Percentiles rank a stretch among this genome's conserved stretches.
phyloP scores from a whole-genome alignment of 345 rosid genomes.

The Rhodomyrtus tomentosa region DNA sequence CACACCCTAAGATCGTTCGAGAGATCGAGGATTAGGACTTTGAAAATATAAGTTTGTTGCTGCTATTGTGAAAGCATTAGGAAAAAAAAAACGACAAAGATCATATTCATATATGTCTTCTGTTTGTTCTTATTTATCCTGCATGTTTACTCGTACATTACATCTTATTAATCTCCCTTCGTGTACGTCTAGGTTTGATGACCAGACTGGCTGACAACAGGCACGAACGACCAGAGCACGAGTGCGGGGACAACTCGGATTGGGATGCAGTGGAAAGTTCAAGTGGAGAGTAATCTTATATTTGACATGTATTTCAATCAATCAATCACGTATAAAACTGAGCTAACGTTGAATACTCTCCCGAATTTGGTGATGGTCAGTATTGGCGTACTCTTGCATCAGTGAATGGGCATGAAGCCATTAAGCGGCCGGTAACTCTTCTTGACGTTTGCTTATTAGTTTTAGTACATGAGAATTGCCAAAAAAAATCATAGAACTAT shows the following conservation, averaged over 20 bases:
- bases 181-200: constrained; percentile 63
- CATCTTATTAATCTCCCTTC: background rate
- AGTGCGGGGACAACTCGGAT: constrained; percentile 25
- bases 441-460: background rate
- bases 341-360: background rate
- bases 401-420: background rate
- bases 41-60: background rate
- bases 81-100: background rate
- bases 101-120: background rate
- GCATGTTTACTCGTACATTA: background rate
- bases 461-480: background rate
- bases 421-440: background rate
- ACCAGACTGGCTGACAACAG: constrained; percentile 42
- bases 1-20: no score
- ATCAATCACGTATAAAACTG: background rate
- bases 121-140: background rate
- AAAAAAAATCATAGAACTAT: no score
- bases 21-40: background rate
- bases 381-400: background rate
- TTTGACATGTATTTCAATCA: background rate
- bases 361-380: background rate
- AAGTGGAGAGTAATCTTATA: background rate
- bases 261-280: constrained; percentile 37
- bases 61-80: background rate
- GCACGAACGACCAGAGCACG: constrained; percentile 25